Evolutionary conservation across 2,329 filamentous ascomycete genomes (phyloP).

Genomic region (Mycosphaerella sp.): DNA sequence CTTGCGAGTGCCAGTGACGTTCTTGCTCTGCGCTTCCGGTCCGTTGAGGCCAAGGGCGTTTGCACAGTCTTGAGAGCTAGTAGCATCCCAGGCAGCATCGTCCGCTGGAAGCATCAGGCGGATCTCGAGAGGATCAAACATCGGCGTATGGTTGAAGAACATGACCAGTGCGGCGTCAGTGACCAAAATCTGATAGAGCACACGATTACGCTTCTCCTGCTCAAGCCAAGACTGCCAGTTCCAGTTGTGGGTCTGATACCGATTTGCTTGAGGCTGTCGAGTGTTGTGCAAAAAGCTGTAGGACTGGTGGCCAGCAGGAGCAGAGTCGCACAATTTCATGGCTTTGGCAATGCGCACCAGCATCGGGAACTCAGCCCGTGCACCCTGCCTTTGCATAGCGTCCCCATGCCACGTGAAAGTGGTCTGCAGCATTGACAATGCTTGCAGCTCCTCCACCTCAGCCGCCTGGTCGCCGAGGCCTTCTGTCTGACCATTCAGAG

Average conservation of each 20-base stretch:
- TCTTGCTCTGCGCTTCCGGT: constrained; percentile 50
- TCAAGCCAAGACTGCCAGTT: constrained; percentile 63
- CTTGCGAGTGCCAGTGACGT: constrained; percentile 57
- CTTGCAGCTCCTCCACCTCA: constrained; percentile 61
- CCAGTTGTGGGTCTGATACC: constrained; percentile 50
- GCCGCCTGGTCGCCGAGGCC: constrained; percentile 35
- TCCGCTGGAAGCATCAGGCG: constrained; percentile 64
- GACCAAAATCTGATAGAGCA: constrained; percentile 60
- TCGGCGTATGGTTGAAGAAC: constrained; percentile 63
- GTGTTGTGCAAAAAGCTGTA: constrained; percentile 59
- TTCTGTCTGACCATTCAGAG: constrained; percentile 36
- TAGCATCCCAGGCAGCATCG: constrained; percentile 68
- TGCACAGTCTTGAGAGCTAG: constrained; percentile 53
- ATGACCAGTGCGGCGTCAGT: constrained; percentile 60
- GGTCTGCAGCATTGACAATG: constrained; percentile 56
- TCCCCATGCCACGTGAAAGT: constrained; percentile 67
- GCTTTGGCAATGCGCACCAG: constrained; percentile 54
- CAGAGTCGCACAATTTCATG: constrained; percentile 52
- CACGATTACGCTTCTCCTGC: constrained; percentile 61
- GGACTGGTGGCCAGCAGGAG: constrained; percentile 42
- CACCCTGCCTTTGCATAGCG: constrained; percentile 57
- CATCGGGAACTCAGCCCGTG: constrained; percentile 53
- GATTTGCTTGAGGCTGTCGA: constrained; percentile 41
- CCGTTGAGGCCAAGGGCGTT: constrained; percentile 60
- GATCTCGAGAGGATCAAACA: constrained; percentile 60